Evolutionary conservation across 495 filamentous ascomycete species (phyloP), one percentile per base, ranked within the genome.

Genomic region (Penicillium parvum): DNA sequence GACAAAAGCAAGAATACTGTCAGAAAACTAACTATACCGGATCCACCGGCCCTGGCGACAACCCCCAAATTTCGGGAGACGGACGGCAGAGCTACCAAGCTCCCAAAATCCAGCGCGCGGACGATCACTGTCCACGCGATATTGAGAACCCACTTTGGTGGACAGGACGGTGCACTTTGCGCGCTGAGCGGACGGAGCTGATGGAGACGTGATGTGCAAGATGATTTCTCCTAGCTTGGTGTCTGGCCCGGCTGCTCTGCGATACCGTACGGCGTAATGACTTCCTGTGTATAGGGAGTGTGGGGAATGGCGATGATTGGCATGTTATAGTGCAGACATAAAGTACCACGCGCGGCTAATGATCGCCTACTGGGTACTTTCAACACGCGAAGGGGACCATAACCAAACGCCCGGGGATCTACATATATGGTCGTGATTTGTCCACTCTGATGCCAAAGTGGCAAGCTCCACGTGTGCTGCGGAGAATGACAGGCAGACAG

Each of bases 201-300:
- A 26, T 35, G 48, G 34, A 33, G 22, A 7, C 5, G 14, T 33
- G 50, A 48, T 52, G 50, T 45, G 50, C 50, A 41, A 23, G 23
- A 37, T 43, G 43, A 46, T 49, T 45, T 45, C 37, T 23, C 43
- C 39, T 52, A 44, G 39, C 35, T 37, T 7, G 1, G 19, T 7
- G 33, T 14, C 11, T 4, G 33, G 33, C n/a, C 23, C 23, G 6
- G 23, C 23, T 27, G 12, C 9, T 32, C 17, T n/a, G n/a, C n/a
- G n/a, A n/a, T n/a, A n/a, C n/a, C n/a, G n/a, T n/a, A n/a, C n/a
- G n/a, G n/a, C n/a, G n/a, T n/a, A n/a, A n/a, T n/a, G n/a, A n/a
- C n/a, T n/a, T n/a, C n/a, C n/a, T n/a, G n/a, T n/a, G n/a, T n/a
- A n/a, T n/a, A n/a, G 23, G 23, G 23, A 20, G 33, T 52, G 49